A percentile compares a stretch with the other conserved stretches of the same genome.
Conservation (phyloP, 805 yeast genomes). For the Candida nanaspora region DNA sequence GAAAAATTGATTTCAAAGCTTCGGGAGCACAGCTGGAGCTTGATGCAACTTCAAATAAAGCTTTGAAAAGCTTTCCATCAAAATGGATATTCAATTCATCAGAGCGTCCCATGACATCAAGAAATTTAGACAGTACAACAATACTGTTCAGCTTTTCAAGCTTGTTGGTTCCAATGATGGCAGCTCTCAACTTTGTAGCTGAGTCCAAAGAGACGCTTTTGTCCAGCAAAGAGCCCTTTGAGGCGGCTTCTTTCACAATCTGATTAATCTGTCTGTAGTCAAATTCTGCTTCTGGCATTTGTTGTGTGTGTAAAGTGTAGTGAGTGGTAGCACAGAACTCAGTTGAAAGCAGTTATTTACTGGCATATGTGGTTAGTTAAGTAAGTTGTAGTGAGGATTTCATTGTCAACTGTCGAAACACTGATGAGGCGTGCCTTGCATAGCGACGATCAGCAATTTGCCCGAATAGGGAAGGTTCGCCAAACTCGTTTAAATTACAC, state of each 20-base stretch:
- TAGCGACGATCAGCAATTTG: too few species aligned
- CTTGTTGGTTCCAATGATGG: constrained; percentile 39
- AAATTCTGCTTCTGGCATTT: constrained; percentile 5
- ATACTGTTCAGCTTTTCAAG: constrained; percentile 47
- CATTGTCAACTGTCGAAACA: too few species aligned
- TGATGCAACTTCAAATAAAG: constrained; percentile 16
- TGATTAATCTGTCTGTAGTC: constrained; percentile 20
- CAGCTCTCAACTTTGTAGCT: constrained; percentile 23
- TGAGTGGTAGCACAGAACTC: too few species aligned
- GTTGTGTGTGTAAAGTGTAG: too few species aligned
- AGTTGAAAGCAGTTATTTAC: too few species aligned
- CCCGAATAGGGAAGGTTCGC: too few species aligned
- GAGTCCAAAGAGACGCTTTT: constrained; percentile 14
- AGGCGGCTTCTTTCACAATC: constrained; percentile 17
- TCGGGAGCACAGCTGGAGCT: constrained; percentile 14
- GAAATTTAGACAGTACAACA: constrained; percentile 43
- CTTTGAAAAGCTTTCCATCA: constrained; percentile 16
- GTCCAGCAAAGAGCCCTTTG: constrained; percentile 13
- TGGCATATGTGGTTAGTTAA: too few species aligned
- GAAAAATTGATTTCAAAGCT: constrained; percentile 15
- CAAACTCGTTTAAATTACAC: too few species aligned
- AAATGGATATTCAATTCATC: constrained; percentile 14
- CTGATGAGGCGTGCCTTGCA: too few species aligned
- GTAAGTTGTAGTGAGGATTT: too few species aligned
- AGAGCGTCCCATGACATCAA: constrained; percentile 37